These are phyloP conservation scores for Pelagophyceae sp. DNA, from an alignment of 352 stramenopile species.

Conservation along the genomic window DNA sequence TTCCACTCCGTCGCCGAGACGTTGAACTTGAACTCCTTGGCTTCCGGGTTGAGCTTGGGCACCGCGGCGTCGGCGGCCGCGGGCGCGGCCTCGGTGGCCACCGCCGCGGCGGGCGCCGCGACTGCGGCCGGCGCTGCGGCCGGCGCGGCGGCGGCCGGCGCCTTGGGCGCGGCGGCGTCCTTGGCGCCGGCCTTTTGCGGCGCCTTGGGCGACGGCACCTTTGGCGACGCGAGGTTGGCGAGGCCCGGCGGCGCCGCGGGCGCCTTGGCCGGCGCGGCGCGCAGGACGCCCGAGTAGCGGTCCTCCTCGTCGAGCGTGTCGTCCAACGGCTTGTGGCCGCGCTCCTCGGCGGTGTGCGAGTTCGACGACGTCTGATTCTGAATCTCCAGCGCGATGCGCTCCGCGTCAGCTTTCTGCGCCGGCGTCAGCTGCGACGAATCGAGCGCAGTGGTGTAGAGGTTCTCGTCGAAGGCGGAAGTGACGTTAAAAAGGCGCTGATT, in stretches of 20 bases:
- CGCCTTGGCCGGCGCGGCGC: too few species aligned
- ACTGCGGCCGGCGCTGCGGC: slow-evolving; percentile 12
- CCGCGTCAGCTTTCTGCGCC: slow-evolving; percentile 69
- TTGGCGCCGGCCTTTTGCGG: not conserved
- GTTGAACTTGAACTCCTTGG: slow-evolving; percentile 54
- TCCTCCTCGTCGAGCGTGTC: slow-evolving; percentile 85
- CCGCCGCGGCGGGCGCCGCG: slow-evolving; percentile 16
- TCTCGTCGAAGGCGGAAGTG: slow-evolving; percentile 88
- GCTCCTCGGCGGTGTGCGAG: slow-evolving; percentile 88
- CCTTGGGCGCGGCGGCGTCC: not conserved
- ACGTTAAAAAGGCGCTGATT: slow-evolving; percentile 93
- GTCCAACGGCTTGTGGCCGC: slow-evolving; percentile 57
- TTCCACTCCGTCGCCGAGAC: slow-evolving; percentile 49
- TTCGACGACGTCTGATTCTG: slow-evolving; percentile 77
- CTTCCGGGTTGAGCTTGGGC: slow-evolving; percentile 39
- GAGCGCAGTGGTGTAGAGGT: slow-evolving; percentile 93
- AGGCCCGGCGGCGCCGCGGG: not conserved
- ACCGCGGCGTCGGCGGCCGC: not conserved
- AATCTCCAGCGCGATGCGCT: slow-evolving; percentile 86
- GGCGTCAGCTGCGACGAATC: slow-evolving; percentile 80
- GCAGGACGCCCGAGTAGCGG: slow-evolving; percentile 82
- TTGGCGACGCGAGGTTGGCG: not conserved
- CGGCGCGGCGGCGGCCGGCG: slow-evolving; percentile 3
- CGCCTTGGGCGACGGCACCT: not conserved
- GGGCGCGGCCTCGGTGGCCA: not conserved